Evolutionary conservation across 257 asterid species (phyloP).

Genomic region (Anisodus acutangulus): DNA sequence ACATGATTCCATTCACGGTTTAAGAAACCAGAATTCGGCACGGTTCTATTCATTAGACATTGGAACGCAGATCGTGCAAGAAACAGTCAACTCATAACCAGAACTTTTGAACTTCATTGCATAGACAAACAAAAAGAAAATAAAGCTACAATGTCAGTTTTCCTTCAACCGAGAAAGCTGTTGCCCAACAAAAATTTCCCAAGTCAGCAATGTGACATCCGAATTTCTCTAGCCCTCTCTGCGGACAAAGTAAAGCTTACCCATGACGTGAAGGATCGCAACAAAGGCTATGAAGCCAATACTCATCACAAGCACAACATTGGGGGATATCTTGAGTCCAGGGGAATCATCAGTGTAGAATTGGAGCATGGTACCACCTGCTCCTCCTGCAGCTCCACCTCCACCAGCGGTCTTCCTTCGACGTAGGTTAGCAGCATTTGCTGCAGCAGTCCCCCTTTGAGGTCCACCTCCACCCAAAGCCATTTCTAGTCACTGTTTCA

Average conservation of each 20-base stretch:
- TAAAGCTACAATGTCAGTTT: conserved; percentile 17
- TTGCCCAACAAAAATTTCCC: conserved; percentile 18
- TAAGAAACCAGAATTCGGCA: background rate
- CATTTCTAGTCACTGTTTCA: conserved; percentile 26
- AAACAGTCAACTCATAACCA: background rate
- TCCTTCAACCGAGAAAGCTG: background rate
- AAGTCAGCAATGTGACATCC: background rate
- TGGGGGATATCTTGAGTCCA: conserved; percentile 38
- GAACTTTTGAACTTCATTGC: background rate
- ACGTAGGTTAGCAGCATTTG: conserved; percentile 35
- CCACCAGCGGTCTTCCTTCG: conserved; percentile 29
- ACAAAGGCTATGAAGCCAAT: conserved; percentile 39
- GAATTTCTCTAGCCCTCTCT: conserved; percentile 24
- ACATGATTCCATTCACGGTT: background rate
- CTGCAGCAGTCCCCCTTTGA: conserved; percentile 34
- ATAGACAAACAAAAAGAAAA: conserved; percentile 17
- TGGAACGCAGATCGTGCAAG: background rate
- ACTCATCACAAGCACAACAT: conserved; percentile 37
- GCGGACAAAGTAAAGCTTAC: conserved; percentile 38
- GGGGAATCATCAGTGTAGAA: conserved; percentile 39
- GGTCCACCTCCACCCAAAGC: conserved; percentile 37
- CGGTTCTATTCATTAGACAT: background rate
- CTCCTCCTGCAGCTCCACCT: conserved; percentile 32
- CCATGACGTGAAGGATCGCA: conserved; percentile 34
- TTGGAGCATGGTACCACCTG: conserved; percentile 36